These are phyloP conservation scores for Termitomyces sp. DNA, from an alignment of 768 basidiomycete genomes.

Conservation along the genomic window DNA sequence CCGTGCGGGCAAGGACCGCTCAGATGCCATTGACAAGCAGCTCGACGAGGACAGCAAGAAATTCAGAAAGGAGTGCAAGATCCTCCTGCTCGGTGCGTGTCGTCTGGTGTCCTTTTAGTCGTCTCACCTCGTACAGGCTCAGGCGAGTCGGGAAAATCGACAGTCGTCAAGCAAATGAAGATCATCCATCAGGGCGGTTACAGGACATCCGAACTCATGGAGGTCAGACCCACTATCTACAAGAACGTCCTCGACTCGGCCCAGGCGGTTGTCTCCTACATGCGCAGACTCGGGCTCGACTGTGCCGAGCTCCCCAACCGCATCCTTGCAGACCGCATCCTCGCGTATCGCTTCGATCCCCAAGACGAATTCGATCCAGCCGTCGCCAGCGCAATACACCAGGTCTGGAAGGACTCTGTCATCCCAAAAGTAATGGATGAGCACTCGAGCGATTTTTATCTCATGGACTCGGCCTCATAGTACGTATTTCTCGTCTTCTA, in stretches of 20 bases:
- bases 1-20: conserved; percentile 53
- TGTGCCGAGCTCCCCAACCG: conserved; percentile 56
- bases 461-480: conserved; percentile 37
- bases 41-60: conserved; percentile 83
- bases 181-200: conserved; percentile 87
- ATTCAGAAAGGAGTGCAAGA: conserved; percentile 89
- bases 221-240: conserved; percentile 66
- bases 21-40: conserved; percentile 73
- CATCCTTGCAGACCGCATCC: conserved; percentile 54
- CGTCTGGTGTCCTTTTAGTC: background rate
- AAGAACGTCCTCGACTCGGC: conserved; percentile 79
- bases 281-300: conserved; percentile 74
- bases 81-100: conserved; percentile 75
- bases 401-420: conserved; percentile 68
- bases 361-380: conserved; percentile 42
- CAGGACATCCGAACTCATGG: conserved; percentile 59
- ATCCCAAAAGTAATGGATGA: conserved; percentile 24
- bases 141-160: conserved; percentile 92
- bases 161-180: conserved; percentile 95
- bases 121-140: conserved; percentile 69
- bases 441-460: conserved; percentile 1
- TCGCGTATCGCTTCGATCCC: conserved; percentile 48
- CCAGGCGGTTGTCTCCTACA: conserved; percentile 69
- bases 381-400: conserved; percentile 61
- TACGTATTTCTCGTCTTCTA: conserved; percentile 30